Evolutionary conservation across 1,284 basidiomycete species (phyloP), one percentile per base, ranked within the genome.

Genomic region (Naganishia sp.): DNA sequence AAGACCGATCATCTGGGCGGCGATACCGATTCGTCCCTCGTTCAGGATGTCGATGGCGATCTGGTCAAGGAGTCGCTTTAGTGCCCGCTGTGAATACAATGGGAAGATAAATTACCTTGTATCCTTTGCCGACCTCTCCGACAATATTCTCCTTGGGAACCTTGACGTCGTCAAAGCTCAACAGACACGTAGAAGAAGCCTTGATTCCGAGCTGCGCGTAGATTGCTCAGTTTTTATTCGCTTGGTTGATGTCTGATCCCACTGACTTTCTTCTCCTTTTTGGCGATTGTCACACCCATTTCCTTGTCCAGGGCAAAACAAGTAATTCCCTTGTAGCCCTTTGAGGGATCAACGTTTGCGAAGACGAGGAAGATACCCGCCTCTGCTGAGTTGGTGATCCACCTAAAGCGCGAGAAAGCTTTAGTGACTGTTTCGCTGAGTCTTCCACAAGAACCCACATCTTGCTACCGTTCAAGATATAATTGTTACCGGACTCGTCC

Each of bases 301-400:
- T 94, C 91, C 80, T 93, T 96, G 63, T 92, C 94, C 31, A 94
- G 90, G 65, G 94, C 84, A 81, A 99, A 99, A 77, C 94, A 97
- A 23, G 94, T 95, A 79, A 99, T 99, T 43, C 95, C 95, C 81
- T 97, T 99, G 86, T 99, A 99, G 0, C 96, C 95, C 79, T 94
- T 94, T 72, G 86, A 89, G 0, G 92, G 89, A 80, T 98, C 94
- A 50, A 92, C 90, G 73, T 93, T 98, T 66, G 96, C 96, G 72
- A 99, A 99, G 57, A 99, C 90, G 54, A 85, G 80, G 78, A 85
- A 85, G 69, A 98, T 86, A 65, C 94, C 94, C 6, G 96, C 96
- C 80, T 99, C 95, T 69, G 88, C 87, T 7, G 92, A 94, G 83
- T 99, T 99, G 54, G 96, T 98, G 74, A 99, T 99, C 95, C 95